A percentile compares a stretch with the other conserved stretches of the same genome.
These are phyloP conservation scores for Ruellia speciosa DNA, from an alignment of 305 asterid genomes.

Conservation along the genomic window DNA sequence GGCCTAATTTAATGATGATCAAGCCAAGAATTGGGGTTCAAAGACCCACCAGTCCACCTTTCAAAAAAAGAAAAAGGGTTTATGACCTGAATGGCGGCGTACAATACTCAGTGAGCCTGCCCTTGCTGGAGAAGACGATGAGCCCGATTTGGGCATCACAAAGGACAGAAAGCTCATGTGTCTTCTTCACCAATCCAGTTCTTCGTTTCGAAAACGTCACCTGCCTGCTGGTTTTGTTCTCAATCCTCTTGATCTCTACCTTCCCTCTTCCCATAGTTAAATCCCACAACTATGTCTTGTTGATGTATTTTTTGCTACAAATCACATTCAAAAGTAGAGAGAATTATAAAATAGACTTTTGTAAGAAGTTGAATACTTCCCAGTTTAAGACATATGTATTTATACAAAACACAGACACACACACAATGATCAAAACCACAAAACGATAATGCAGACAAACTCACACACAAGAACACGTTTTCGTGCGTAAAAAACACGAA, in stretches of 20 bases:
- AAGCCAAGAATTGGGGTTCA: neutral
- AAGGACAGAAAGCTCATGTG: slow-evolving; percentile 75
- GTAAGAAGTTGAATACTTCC: too few species aligned
- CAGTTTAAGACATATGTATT: neutral
- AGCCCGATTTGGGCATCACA: slow-evolving; percentile 91
- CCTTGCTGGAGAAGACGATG: slow-evolving; percentile 63
- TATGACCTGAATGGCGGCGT: slow-evolving; percentile 46
- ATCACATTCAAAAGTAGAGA: too few species aligned
- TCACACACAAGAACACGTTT: too few species aligned
- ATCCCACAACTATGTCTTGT: too few species aligned
- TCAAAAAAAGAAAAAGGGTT: neutral
- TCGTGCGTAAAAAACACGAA: too few species aligned
- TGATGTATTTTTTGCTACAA: neutral
- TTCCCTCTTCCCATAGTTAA: slow-evolving; percentile 69
- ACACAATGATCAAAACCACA: too few species aligned
- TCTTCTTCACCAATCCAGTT: slow-evolving; percentile 66
- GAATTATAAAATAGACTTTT: too few species aligned
- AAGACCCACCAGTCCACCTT: too few species aligned
- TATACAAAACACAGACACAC: too few species aligned
- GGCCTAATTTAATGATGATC: neutral
- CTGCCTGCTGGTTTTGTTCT: slow-evolving; percentile 73
- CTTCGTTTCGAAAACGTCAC: slow-evolving; percentile 75
- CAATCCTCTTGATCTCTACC: slow-evolving; percentile 78
- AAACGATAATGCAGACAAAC: too few species aligned
- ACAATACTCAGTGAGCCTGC: slow-evolving; percentile 57